A percentile compares a stretch with the other conserved stretches of the same genome.
phyloP scores from a whole-genome alignment of 768 basidiomycete genomes.

The Mycena galopus region DNA sequence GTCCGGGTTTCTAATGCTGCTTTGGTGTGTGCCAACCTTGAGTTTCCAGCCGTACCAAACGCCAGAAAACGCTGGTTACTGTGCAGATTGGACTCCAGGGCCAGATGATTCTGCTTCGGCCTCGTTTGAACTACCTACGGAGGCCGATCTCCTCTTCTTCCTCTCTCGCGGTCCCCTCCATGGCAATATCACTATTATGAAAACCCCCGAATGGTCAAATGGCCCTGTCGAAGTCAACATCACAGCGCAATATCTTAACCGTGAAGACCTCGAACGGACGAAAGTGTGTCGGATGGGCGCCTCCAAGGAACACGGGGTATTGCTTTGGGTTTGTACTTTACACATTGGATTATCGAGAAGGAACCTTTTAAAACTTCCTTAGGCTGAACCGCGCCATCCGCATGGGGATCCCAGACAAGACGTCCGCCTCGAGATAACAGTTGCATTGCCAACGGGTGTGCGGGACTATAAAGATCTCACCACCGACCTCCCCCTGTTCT shows the following conservation, averaged over 20 bases:
- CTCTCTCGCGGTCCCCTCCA: slow-evolving; percentile 21
- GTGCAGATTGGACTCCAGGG: slow-evolving; percentile 3
- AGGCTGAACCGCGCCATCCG: slow-evolving; percentile 28
- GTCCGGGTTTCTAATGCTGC: neutral
- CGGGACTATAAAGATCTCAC: slow-evolving; percentile 24
- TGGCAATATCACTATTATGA: neutral
- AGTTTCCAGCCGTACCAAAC: slow-evolving; percentile 12
- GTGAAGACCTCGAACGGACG: neutral
- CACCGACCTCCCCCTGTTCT: slow-evolving; percentile 25
- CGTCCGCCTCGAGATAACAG: slow-evolving; percentile 20
- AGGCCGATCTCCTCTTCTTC: slow-evolving; percentile 20
- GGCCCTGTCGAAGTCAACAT: slow-evolving; percentile 20
- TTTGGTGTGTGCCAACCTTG: neutral
- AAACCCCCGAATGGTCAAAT: neutral
- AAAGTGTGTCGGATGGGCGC: slow-evolving; percentile 20
- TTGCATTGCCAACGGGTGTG: slow-evolving; percentile 3
- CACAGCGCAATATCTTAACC: neutral
- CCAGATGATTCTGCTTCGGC: neutral
- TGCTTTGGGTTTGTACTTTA: slow-evolving; percentile 25
- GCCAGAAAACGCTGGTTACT: slow-evolving; percentile 16
- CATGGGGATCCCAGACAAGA: slow-evolving; percentile 6
- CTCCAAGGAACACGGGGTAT: slow-evolving; percentile 6
- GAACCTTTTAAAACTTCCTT: neutral
- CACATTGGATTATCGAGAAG: neutral
- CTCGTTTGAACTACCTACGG: slow-evolving; percentile 17